Evolutionary conservation across 257 asterid species (phyloP).

Genomic region (Solanum medicagineum): DNA sequence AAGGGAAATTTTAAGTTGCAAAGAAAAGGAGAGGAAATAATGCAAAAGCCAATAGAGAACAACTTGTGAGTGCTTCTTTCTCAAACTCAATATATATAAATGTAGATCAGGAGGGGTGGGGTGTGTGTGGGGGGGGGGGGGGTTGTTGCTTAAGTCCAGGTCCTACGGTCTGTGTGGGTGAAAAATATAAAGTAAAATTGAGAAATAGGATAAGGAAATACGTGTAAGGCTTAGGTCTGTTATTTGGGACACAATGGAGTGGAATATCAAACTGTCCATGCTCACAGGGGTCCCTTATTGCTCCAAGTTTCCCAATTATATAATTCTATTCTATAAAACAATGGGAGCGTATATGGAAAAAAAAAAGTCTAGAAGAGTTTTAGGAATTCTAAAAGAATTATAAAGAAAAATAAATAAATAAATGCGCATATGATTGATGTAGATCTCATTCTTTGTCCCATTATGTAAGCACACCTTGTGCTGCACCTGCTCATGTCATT

Average conservation of each 20-base stretch:
- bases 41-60: neutral
- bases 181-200: neutral
- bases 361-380: neutral
- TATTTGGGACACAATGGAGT: conserved; percentile 44
- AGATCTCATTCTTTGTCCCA: neutral
- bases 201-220: neutral
- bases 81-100: conserved; percentile 3
- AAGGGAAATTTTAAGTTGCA: neutral
- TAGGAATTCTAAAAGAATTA: neutral
- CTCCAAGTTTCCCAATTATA: neutral
- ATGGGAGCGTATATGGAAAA: too few species aligned
- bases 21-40: neutral
- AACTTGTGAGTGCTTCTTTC: neutral
- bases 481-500: neutral
- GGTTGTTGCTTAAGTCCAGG: neutral
- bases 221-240: neutral
- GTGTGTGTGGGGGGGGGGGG: neutral
- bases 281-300: neutral
- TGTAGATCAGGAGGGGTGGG: conserved; percentile 3
- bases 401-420: neutral
- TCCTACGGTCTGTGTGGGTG: neutral
- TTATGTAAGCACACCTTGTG: neutral
- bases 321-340: neutral
- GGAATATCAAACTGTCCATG: neutral
- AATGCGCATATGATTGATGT: neutral